phyloP scores from a whole-genome alignment of 2,329 filamentous ascomycete genomes.

The Sclerotinia sclerotiorum region DNA sequence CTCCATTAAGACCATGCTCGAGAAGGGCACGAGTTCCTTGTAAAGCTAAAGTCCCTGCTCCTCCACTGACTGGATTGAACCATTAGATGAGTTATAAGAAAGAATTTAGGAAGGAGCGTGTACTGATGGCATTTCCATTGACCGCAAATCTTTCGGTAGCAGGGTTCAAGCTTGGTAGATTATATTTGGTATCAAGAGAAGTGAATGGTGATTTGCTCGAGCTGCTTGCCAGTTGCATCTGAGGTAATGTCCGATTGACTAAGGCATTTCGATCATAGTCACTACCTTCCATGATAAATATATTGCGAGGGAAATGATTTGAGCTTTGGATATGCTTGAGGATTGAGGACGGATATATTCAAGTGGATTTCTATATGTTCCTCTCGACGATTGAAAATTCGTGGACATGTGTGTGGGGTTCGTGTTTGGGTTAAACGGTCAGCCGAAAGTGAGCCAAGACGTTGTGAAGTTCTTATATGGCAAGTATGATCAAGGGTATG shows the following conservation, averaged over 20 bases:
- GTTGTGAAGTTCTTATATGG: neutral
- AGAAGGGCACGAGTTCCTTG: conserved; percentile 61
- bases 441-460: neutral
- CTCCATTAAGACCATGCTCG: conserved; percentile 61
- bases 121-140: conserved; percentile 22
- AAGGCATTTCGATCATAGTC: conserved; percentile 16
- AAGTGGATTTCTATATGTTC: neutral
- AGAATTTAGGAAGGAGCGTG: neutral
- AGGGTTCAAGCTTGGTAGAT: neutral
- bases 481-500: neutral
- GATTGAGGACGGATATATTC: neutral
- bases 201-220: neutral
- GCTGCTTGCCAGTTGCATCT: conserved; percentile 19
- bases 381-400: neutral
- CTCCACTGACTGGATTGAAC: conserved; percentile 55
- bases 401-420: conserved; percentile 1
- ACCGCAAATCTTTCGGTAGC: conserved; percentile 17
- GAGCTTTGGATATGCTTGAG: neutral
- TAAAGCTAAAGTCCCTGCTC: conserved; percentile 62
- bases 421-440: neutral
- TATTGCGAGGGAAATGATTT: neutral
- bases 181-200: neutral
- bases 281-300: conserved; percentile 12
- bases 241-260: conserved; percentile 14
- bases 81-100: neutral